Evolutionary conservation across 495 filamentous ascomycete species (phyloP), one percentile per base, ranked within the genome.

Genomic region (Lineolata rhizophorae): DNA sequence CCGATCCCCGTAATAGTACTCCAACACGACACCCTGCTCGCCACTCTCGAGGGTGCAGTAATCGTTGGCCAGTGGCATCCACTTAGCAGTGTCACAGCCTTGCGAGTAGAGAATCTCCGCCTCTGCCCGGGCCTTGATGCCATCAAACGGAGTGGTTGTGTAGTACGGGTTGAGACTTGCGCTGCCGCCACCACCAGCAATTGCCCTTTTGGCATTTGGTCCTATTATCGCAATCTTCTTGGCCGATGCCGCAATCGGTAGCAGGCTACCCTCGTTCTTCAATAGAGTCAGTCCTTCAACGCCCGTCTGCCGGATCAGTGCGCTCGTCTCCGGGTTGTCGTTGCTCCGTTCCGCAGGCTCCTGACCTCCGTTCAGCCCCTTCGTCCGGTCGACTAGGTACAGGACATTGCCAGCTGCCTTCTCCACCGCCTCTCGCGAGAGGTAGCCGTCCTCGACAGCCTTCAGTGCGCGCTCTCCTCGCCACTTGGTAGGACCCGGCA

Each of bases 151-250:
- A 0, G 67, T 69, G 18, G 75, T 58, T 13, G 64, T 70, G 49
- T 87, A 85, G 48, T 91, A 85, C 3, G 80, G 71, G 37, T 72
- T 70, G 18, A 90, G 52, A 29, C 68, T 72, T 1, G 81, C 78
- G 38, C 75, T 83, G 5, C 82, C 79, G 35, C 82, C 82, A 25
- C 82, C 80, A 31, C 75, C 72, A 31, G 74, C 75, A 21, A 77
- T 72, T 0, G 79, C 74, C 30, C 72, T 54, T 40, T 77, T 77
- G 20, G 76, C 64, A 45, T 84, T 85, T 10, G 78, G 78, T 4
- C 78, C 78, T 35, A 92, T 87, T 19, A 87, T 61, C 5, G 78
- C 70, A 28, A 85, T 58, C 46, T 31, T 60, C 57, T 57, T 61
- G 14, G 38, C 39, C 35, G 38, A 35, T n/a, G n/a, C n/a, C n/a